Evolutionary conservation across 805 yeast genomes (phyloP), one percentile per base, ranked within the genome.

Genomic region (Pichia nanzhaoensis): DNA sequence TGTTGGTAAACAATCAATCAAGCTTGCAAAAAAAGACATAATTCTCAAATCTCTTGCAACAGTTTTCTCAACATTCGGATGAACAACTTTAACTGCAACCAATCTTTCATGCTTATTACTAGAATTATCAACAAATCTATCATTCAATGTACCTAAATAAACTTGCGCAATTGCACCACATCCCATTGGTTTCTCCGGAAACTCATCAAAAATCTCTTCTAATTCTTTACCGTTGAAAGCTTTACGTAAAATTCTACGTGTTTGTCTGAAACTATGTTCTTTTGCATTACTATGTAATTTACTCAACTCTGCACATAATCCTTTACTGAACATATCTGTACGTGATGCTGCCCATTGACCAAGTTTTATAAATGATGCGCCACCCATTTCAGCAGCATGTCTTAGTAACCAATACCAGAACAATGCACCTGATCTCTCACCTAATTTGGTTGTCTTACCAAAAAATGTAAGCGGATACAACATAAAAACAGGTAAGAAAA

Each of bases 261-360:
- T 88, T 40, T 73, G 71, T 1, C 58, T 52, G 28, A 86, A 61
- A 0, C 84, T 66, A 67, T 93, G 99, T 5, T 82, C 73, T 47
- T 75, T 78, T 9, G 89, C 91, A 58, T 87, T 78, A 5, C 96
- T 85, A 62, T 93, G 99, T 45, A 93, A 66, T 20, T 74, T 66
- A 9, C 86, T 77, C 54, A 93, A 66, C 57, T 85, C 89, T 19
- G 77, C 75, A 61, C 98, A 91, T 63, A 91, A 65, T 34, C 75
- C 85, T 39, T 66, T 68, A 3, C 96, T 83, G 65, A 93, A 91
- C 30, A 93, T 83, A 64, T 93, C 99, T 0, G 95, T 86, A 63
- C 99, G 76, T 10, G 96, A 84, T 2, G 97, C 97, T 0, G 99
- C 99, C 99, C 99, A 93, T 67, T 93, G 99, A 3, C 98, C 99